phyloP scores from a whole-genome alignment of 768 basidiomycete species.

The Tephrocybe sp. region DNA sequence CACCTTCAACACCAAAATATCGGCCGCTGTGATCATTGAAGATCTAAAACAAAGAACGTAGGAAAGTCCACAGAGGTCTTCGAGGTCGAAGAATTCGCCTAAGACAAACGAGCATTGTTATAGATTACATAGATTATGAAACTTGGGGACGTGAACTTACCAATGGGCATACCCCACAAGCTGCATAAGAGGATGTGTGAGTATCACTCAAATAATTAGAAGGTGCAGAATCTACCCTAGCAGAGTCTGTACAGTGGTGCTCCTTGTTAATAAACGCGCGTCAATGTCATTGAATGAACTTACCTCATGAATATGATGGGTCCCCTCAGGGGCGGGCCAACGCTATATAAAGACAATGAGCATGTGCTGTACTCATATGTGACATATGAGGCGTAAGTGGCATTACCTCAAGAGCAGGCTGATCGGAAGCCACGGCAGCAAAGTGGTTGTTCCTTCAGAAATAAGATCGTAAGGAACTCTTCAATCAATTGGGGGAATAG shows the following conservation, averaged over 20 bases:
- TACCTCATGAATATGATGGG: slow-evolving; percentile 52
- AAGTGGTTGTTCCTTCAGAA: slow-evolving; percentile 65
- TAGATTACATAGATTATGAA: no score
- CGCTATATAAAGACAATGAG: slow-evolving; percentile 26
- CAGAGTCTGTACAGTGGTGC: background rate
- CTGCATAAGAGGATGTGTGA: slow-evolving; percentile 33
- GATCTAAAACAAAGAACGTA: no score
- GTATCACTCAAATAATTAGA: no score
- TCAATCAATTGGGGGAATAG: background rate
- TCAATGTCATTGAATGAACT: slow-evolving; percentile 6
- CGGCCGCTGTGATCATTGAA: no score
- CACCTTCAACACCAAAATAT: no score
- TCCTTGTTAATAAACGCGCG: no score
- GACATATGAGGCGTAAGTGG: no score
- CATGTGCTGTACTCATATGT: slow-evolving; percentile 1
- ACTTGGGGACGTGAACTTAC: no score
- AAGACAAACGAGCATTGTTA: no score
- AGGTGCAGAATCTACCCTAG: no score
- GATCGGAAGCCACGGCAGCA: slow-evolving; percentile 64
- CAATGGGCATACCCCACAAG: slow-evolving; percentile 72
- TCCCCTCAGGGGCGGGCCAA: slow-evolving; percentile 49
- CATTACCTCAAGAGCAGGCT: slow-evolving; percentile 58
- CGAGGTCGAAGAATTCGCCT: no score
- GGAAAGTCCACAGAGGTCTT: no score
- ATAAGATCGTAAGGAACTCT: background rate